Evolutionary conservation across 805 yeast genomes (phyloP), one percentile per base, ranked within the genome.

Genomic region (Saccharomycopsis fibuligera): DNA sequence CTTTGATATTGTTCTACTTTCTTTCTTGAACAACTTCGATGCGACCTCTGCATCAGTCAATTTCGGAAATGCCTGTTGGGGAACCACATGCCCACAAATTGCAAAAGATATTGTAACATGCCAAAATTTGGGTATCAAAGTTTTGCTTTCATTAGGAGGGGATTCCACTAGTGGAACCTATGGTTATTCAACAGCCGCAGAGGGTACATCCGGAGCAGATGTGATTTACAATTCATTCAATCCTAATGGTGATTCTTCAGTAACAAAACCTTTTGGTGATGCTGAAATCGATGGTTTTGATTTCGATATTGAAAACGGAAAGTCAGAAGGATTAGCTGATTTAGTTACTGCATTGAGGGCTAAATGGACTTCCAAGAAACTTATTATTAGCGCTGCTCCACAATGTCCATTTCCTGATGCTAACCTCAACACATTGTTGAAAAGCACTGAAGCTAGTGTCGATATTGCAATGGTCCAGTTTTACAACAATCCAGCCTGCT

Each of bases 361-460:
- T 16, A 22, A 31, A 29, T 43, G 46, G 46, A 43, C 46, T 23
- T 43, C 46, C 8, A 43, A 81, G 65, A 58, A 66, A 30, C 86
- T 81, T 68, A 86, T 82, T 62, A 68, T 88, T 41, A 79, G 93
- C 47, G 95, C 96, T 56, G 91, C 96, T 54, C 96, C 96, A 21
- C 96, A 88, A 69, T 89, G 96, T 69, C 82, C 79, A 24, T 83
- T 81, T 63, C 96, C 96, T 17, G 96, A 89, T 68, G 82, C 77
- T 43, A 73, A 65, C 40, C 70, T 81, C 23, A 84, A 84, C 65
- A 73, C 78, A 50, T 71, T 76, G 47, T 29, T 29, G 31, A 8
- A 29, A 29, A 12, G 12, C 31, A 27, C 31, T 25, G 33, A 39
- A 14, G 16, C 44, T 25, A 30, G 24, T 25, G 24, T 39, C 19